Conservation (phyloP, 768 basidiomycete genomes). For the Pulveroboletus sp. region DNA sequence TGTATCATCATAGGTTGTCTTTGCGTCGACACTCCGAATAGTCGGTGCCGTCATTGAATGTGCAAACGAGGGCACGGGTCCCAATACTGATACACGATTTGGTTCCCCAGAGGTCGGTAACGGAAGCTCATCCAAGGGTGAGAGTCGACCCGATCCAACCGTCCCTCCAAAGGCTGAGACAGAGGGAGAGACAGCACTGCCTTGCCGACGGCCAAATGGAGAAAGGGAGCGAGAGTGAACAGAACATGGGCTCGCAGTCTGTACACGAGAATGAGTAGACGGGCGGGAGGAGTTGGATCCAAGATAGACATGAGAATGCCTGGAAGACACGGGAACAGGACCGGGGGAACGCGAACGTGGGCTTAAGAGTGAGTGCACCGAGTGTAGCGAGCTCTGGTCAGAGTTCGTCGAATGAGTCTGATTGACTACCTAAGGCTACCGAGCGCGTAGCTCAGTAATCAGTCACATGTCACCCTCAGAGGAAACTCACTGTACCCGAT, state of each 20-base stretch:
- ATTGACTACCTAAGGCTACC: constrained; percentile 43
- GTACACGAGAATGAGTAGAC: constrained; percentile 41
- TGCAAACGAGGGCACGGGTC: constrained; percentile 31
- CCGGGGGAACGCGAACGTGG: constrained; percentile 46
- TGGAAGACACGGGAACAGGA: constrained; percentile 48
- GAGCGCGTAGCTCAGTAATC: constrained; percentile 13
- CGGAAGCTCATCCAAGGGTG: constrained; percentile 20
- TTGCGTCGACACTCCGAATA: constrained; percentile 29
- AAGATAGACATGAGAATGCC: constrained; percentile 37
- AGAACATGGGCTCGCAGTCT: constrained; percentile 34
- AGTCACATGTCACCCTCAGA: not conserved
- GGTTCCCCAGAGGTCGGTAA: constrained; percentile 5
- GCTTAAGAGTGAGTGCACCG: constrained; percentile 52
- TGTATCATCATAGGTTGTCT: constrained; percentile 30
- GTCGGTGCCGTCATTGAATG: constrained; percentile 27
- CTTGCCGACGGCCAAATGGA: constrained; percentile 43
- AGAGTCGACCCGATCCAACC: constrained; percentile 19
- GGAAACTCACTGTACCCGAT: constrained; percentile 55
- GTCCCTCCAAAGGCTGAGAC: constrained; percentile 45
- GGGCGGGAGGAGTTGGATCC: too few relatives aligned
- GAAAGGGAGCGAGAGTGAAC: constrained; percentile 50
- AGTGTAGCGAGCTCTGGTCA: constrained; percentile 62
- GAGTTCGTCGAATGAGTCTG: constrained; percentile 40
- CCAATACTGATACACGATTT: constrained; percentile 27
- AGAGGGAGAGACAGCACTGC: constrained; percentile 40